phyloP scores from a whole-genome alignment of 2,329 filamentous ascomycete species.

The Neonectria coccinea region DNA sequence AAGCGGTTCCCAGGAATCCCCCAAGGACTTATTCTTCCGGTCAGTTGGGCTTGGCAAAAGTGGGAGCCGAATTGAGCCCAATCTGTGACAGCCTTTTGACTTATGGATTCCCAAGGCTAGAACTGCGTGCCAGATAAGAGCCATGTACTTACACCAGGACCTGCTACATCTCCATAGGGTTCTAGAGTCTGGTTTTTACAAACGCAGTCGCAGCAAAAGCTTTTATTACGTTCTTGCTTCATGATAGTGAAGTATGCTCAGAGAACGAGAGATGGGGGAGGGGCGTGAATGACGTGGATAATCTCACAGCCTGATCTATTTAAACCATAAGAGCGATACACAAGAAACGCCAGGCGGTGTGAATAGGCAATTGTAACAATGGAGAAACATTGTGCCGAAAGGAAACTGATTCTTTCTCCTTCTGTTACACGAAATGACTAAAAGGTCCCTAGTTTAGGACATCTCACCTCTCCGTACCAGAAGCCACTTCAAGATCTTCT shows the following conservation, averaged over 20 bases:
- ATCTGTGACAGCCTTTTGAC: neutral
- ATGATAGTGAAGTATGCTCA: neutral
- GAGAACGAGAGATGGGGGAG: too few relatives aligned
- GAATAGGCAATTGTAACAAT: neutral
- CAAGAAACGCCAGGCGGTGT: neutral
- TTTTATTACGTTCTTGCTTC: too few relatives aligned
- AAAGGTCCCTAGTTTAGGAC: neutral
- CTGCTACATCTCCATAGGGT: constrained; percentile 13
- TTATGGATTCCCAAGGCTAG: too few relatives aligned
- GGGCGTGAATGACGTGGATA: neutral
- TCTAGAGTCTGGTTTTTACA: neutral
- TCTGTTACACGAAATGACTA: neutral
- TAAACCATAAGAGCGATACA: neutral
- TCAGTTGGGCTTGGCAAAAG: too few relatives aligned
- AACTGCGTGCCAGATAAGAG: neutral
- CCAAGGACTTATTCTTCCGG: neutral
- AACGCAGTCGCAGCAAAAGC: neutral
- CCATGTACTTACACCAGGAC: constrained; percentile 5
- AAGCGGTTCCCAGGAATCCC: constrained; percentile 21
- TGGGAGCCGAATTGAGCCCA: neutral
- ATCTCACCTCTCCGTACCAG: neutral
- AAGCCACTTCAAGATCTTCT: constrained; percentile 3
- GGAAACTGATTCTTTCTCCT: neutral
- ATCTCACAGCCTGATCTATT: too few relatives aligned
- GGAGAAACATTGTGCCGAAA: neutral